Base-by-base conservation (phyloP, 495 filamentous ascomycete genomes). In the Aspergillus mulundensis region DNA sequence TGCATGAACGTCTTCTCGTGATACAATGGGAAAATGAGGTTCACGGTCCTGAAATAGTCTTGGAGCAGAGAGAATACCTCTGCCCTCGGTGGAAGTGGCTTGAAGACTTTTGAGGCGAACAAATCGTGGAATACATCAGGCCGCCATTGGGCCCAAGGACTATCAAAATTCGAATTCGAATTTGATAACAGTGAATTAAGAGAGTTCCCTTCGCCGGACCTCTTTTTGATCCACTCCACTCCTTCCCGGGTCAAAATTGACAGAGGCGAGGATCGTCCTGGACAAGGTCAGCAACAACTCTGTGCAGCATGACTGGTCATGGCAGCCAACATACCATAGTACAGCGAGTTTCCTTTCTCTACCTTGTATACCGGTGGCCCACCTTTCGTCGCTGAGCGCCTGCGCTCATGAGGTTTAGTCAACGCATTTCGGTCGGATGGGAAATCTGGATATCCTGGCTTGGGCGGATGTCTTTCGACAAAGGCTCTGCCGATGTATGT, bases 1-100 rank as follows among this genome's bases (percentile, higher is more conserved):
- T 89, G 85, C 89, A 97, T 96, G 63, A 98, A 98, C 0, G 93
- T 91, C 11, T 87, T 86, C 67, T 97, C 90, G 66, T 97, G 92
- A 66, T 94, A 97, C 5, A 98, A 79, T 23, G 94, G 94, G 68
- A 97, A 95, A 72, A 97, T 89, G 78, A 90, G 88, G 73, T 98
- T 98, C 72, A 96, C 91, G 62, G 95, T 95, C 63, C 87, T 87
- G 65, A 98, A 98, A 66, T 85, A 98, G 67, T 96, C 92, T 63
- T 86, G 88, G 32, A 94, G 79, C 45, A 95, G 77, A 16, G 88
- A 89, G 48, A 89, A 74, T 11, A 87, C 88, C 73, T 94, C 89
- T 12, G 82, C 77, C 68, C 90, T 87, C 2, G 88, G 75, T 7
- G 94, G 94, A 23, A 97, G 70, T 52, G 82, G 87, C 54, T 83